Evolutionary conservation across 2,329 filamentous ascomycete genomes (phyloP), one percentile per base, ranked within the genome.

Genomic region (Phialemoniopsis sp.): DNA sequence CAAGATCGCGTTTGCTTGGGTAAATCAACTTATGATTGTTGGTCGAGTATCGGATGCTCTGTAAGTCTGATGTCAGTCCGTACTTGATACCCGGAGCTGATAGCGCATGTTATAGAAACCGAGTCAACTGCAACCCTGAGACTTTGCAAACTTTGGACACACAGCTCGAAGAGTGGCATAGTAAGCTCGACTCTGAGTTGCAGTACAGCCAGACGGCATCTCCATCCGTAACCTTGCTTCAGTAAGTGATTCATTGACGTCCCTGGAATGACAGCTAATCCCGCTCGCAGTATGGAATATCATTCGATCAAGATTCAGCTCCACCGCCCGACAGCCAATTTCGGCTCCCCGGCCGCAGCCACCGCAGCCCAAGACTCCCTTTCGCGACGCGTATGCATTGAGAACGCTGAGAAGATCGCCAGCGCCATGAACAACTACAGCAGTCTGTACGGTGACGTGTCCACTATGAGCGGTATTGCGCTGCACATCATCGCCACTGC

Each of bases 401-500:
- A 14, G 21, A 34, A 34, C 32, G 32, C 32, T 10, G 14, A 13
- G 10, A 34, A 34, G 15, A 16, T 17, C 32, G 32, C 32, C 10
- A 16, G 14, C 14, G 32, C 32, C n/a, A 34, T 16, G 15, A 18
- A 15, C 8, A 16, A 34, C 14, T 34, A 34, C n/a, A 34, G 32
- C 14, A 34, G 21, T 18, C 17, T 34, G 6, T 14, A 34, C 14
- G 32, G 32, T 6, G 32, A 34, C 5, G 13, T 34, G 13, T 34
- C 32, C 32, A 34, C 32, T 18, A 34, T 34, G 32, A 34, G 32
- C 14, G 32, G 32, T 18, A 14, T 34, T 8, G 32, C 15, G 5
- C n/a, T 34, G 32, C 32, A 34, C 32, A 34, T 34, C 15, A 34
- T 34, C 14, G 32, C 32, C 32, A 34, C 32, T 10, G 32, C 32